phyloP scores from a whole-genome alignment of 1,284 basidiomycete species.

The Anthracocystis setariae region DNA sequence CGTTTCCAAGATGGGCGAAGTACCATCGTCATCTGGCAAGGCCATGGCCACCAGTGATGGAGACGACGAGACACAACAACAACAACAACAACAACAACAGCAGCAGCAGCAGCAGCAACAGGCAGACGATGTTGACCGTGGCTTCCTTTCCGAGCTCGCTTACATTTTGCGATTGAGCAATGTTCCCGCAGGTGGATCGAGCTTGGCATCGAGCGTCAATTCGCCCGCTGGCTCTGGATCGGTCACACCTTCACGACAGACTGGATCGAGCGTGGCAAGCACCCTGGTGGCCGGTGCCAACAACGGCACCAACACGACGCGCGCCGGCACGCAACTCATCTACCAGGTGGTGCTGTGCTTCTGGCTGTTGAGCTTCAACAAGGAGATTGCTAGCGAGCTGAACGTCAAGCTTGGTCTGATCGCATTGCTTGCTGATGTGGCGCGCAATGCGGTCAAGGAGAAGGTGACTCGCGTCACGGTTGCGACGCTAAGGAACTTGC shows the following conservation, averaged over 20 bases:
- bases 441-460: slow-evolving; percentile 92
- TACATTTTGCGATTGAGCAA: slow-evolving; percentile 48
- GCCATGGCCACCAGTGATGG: slow-evolving; percentile 21
- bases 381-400: slow-evolving; percentile 82
- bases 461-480: slow-evolving; percentile 96
- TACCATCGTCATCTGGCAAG: slow-evolving; percentile 13
- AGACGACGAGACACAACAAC: slow-evolving; percentile 17
- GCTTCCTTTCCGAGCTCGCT: slow-evolving; percentile 51
- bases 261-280: slow-evolving; percentile 14
- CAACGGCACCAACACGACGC: slow-evolving; percentile 24
- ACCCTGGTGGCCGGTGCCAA: slow-evolving; percentile 41
- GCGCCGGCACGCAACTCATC: slow-evolving; percentile 79
- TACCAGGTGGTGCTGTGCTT: slow-evolving; percentile 92
- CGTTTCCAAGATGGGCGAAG: slow-evolving; percentile 45
- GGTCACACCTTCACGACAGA: slow-evolving; percentile 34
- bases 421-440: slow-evolving; percentile 84
- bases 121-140: slow-evolving; percentile 26
- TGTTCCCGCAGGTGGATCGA: slow-evolving; percentile 20
- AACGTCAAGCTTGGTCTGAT: slow-evolving; percentile 92
- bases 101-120: slow-evolving; percentile 14
- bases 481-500: slow-evolving; percentile 86
- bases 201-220: slow-evolving; percentile 28
- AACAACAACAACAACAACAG: slow-evolving; percentile 14
- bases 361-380: slow-evolving; percentile 93
- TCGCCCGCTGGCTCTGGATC: slow-evolving; percentile 47